A percentile compares a stretch with the other conserved stretches of the same genome.
Conservation (phyloP, 345 rosid genomes). For the Raphanus raphanistrum region DNA sequence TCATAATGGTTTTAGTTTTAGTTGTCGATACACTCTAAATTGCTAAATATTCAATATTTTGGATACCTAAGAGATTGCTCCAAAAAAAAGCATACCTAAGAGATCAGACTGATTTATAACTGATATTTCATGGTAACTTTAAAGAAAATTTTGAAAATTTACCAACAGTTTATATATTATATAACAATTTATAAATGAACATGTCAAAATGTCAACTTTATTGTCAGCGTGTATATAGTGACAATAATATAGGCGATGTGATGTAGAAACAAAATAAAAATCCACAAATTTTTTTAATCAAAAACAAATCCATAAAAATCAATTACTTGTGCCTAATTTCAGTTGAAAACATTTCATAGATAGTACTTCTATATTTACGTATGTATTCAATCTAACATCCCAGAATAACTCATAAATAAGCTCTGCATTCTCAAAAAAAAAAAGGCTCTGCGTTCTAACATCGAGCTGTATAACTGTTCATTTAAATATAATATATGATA, state of each 20-base stretch:
- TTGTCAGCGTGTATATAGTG: background rate
- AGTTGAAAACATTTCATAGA: background rate
- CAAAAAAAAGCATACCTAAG: no score
- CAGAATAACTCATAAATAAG: background rate
- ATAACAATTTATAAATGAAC: background rate
- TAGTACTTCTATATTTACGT: background rate
- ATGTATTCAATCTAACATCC: background rate
- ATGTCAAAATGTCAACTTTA: background rate
- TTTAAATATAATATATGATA: background rate
- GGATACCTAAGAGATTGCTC: background rate
- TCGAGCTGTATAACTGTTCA: background rate
- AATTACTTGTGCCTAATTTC: background rate
- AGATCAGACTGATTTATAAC: background rate
- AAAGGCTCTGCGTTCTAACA: background rate
- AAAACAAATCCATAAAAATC: background rate
- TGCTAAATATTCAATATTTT: background rate
- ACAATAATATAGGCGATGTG: background rate
- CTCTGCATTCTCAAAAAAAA: background rate
- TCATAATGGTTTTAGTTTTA: background rate
- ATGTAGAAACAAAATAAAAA: background rate
- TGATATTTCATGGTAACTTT: background rate
- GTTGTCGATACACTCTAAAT: background rate
- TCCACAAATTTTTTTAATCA: background rate
- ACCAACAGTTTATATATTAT: background rate
- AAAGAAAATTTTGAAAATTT: background rate